Percentiles rank a stretch among this genome's conserved stretches.
These are phyloP conservation scores for Dryadomyces quercivorus DNA, from an alignment of 2,329 filamentous ascomycete genomes.

Conservation along the genomic window DNA sequence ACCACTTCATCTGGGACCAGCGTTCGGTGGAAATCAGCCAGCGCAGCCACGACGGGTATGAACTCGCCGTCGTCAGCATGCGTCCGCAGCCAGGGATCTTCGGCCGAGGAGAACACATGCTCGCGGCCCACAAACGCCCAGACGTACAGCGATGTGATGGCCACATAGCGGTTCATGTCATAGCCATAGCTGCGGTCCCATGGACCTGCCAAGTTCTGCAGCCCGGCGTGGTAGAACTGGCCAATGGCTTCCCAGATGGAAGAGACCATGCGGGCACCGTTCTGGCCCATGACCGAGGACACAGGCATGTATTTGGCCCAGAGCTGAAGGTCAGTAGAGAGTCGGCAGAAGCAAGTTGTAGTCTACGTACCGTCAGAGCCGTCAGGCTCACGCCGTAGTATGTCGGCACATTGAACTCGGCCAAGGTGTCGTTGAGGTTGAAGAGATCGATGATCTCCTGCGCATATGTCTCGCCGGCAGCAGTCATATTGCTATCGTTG, in stretches of 20 bases:
- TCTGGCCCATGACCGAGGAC: slow-evolving; percentile 37
- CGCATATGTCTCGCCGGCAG: slow-evolving; percentile 42
- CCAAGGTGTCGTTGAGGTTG: slow-evolving; percentile 40
- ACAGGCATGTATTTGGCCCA: slow-evolving; percentile 46
- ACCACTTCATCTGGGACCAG: slow-evolving; percentile 19
- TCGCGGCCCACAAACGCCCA: slow-evolving; percentile 44
- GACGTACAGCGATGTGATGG: slow-evolving; percentile 44
- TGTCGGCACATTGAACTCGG: slow-evolving; percentile 50
- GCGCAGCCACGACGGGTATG: slow-evolving; percentile 37
- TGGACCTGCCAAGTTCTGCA: slow-evolving; percentile 50
- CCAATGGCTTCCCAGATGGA: slow-evolving; percentile 35
- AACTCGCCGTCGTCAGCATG: slow-evolving; percentile 48
- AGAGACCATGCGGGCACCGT: slow-evolving; percentile 37
- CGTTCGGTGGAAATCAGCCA: background rate
- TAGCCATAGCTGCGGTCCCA: slow-evolving; percentile 54
- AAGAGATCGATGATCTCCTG: slow-evolving; percentile 45
- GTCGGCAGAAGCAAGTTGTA: background rate
- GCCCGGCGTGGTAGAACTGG: slow-evolving; percentile 40
- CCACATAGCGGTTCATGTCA: slow-evolving; percentile 50
- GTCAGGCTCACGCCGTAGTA: slow-evolving; percentile 51
- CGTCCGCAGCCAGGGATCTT: slow-evolving; percentile 27
- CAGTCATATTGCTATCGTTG: slow-evolving; percentile 46
- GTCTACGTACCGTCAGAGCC: slow-evolving; percentile 28
- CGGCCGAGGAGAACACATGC: slow-evolving; percentile 13
- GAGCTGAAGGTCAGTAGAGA: slow-evolving; percentile 16